These are phyloP conservation scores for Monilinia polystroma DNA, from an alignment of 2,329 filamentous ascomycete genomes.

Conservation along the genomic window DNA sequence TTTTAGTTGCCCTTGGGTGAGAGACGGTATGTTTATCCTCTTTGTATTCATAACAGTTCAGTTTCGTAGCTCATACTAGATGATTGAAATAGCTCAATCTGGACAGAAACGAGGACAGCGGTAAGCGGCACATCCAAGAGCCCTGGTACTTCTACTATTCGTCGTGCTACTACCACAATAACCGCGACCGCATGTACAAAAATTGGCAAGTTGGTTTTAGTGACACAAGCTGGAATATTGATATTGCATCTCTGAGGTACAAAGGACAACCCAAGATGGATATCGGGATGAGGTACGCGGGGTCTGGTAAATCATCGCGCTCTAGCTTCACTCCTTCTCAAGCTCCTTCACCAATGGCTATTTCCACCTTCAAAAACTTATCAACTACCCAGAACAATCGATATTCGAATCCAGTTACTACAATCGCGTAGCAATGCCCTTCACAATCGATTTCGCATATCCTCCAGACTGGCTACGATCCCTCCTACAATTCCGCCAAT, in stretches of 20 bases:
- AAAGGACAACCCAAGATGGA: constrained; percentile 19
- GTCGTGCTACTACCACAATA: constrained; percentile 28
- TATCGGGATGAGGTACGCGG: constrained; percentile 11
- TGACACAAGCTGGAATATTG: constrained; percentile 28
- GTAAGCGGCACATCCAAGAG: constrained; percentile 10
- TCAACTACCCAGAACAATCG: neutral
- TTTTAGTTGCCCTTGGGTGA: constrained; percentile 31
- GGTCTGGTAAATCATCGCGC: neutral
- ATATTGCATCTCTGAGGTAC: constrained; percentile 26
- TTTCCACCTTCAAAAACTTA: neutral
- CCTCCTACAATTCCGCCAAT: constrained; percentile 18
- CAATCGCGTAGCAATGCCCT: neutral
- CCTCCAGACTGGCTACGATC: neutral
- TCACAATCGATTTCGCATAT: neutral
- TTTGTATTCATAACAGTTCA: neutral
- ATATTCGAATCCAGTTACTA: neutral
- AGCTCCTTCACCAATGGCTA: too few species aligned
- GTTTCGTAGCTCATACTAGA: neutral
- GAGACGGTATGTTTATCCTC: constrained; percentile 25
- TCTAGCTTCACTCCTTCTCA: neutral
- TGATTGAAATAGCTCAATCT: neutral
- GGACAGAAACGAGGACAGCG: neutral
- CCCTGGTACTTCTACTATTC: constrained; percentile 32
- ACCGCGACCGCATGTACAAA: constrained; percentile 27
- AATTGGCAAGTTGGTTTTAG: constrained; percentile 29